Conservation (phyloP, 2,329 filamentous ascomycete genomes). For the Phaeophleospora eucalypticola region DNA sequence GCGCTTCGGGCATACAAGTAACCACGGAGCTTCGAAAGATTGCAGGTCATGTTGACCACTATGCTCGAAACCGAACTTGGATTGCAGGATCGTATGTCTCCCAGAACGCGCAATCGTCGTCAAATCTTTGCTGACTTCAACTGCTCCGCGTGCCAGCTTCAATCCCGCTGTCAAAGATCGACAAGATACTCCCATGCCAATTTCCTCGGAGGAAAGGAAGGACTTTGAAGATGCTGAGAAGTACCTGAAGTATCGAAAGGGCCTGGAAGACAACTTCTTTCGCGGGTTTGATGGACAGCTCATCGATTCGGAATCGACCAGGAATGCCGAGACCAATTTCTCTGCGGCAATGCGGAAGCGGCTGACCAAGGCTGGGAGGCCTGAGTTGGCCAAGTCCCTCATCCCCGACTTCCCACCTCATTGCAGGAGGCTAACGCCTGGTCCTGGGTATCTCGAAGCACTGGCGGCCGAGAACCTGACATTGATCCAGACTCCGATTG, state of each 20-base stretch:
- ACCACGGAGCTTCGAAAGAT: constrained; percentile 48
- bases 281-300: constrained; percentile 41
- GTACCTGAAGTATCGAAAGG: constrained; percentile 51
- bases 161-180: constrained; percentile 49
- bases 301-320: constrained; percentile 36
- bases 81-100: constrained; percentile 59
- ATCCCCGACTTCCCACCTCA: constrained; percentile 44
- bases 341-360: constrained; percentile 39
- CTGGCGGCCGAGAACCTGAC: constrained; percentile 44
- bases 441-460: constrained; percentile 51
- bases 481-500: constrained; percentile 41
- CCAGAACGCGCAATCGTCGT: not conserved
- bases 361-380: constrained; percentile 26
- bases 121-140: not conserved
- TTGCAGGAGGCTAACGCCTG: constrained; percentile 47
- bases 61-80: constrained; percentile 63
- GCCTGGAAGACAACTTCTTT: constrained; percentile 56
- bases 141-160: constrained; percentile 44
- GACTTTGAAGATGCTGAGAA: constrained; percentile 57
- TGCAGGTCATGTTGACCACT: constrained; percentile 55
- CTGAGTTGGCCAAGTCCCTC: constrained; percentile 39
- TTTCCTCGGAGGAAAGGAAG: constrained; percentile 50
- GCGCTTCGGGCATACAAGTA: constrained; percentile 41
- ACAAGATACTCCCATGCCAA: constrained; percentile 54
- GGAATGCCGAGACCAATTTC: constrained; percentile 34